A percentile compares a stretch with the other conserved stretches of the same genome.
These are phyloP conservation scores for Fraxinus quadrangulata DNA, from an alignment of 257 asterid species.

Conservation along the genomic window DNA sequence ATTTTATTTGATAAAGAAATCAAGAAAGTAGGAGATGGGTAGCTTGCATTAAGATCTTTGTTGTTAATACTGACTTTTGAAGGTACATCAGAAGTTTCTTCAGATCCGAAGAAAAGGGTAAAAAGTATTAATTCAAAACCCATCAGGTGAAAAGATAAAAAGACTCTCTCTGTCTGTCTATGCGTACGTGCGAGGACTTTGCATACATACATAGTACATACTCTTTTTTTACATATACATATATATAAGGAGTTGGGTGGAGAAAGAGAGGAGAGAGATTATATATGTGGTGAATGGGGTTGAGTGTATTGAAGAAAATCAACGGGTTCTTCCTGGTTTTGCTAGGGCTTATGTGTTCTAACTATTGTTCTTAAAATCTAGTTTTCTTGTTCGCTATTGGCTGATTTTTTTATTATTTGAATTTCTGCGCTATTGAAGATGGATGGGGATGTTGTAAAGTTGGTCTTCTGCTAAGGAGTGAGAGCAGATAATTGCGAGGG, in stretches of 20 bases:
- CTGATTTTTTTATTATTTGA: neutral
- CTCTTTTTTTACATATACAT: neutral
- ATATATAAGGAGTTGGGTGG: conserved; percentile 24
- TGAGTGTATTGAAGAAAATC: conserved; percentile 34
- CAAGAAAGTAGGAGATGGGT: conserved; percentile 15
- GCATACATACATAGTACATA: neutral
- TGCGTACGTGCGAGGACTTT: conserved; percentile 48
- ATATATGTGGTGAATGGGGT: conserved; percentile 40
- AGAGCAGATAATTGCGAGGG: conserved; percentile 26
- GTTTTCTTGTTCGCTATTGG: neutral
- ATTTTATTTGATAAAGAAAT: conserved; percentile 12
- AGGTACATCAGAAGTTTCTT: conserved; percentile 63
- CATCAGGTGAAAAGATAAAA: too few species aligned
- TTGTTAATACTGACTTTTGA: conserved; percentile 59
- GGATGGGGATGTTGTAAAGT: conserved; percentile 15
- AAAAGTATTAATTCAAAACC: conserved; percentile 25
- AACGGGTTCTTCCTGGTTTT: conserved; percentile 19
- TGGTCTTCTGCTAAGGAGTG: conserved; percentile 12
- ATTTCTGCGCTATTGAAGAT: neutral
- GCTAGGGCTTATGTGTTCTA: conserved; percentile 14
- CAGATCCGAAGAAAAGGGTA: conserved; percentile 89
- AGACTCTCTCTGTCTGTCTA: neutral
- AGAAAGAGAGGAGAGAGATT: conserved; percentile 17
- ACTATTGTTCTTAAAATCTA: neutral
- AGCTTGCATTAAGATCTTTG: conserved; percentile 61